These are phyloP conservation scores for Ophiostoma ulmi DNA, from an alignment of 2,329 filamentous ascomycete genomes.

Conservation along the genomic window DNA sequence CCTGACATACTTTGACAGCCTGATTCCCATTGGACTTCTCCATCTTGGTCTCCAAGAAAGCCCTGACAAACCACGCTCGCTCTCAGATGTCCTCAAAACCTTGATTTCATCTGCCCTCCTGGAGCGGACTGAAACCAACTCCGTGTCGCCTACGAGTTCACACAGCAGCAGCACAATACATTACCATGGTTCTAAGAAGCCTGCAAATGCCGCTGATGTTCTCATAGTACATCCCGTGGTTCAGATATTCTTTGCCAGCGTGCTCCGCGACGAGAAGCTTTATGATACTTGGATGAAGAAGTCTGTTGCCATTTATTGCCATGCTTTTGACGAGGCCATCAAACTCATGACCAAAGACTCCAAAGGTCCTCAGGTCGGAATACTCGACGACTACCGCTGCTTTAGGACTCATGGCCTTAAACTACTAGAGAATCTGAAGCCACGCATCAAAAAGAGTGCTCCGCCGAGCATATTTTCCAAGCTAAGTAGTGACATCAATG, in stretches of 20 bases:
- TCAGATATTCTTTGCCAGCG: constrained; percentile 49
- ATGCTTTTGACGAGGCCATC: constrained; percentile 45
- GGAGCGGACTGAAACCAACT: constrained; percentile 45
- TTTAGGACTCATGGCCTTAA: constrained; percentile 49
- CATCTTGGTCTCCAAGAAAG: constrained; percentile 46
- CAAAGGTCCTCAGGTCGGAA: constrained; percentile 35
- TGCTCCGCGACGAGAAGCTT: constrained; percentile 40
- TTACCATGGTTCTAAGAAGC: no score
- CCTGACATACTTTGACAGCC: constrained; percentile 59
- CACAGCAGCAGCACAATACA: constrained; percentile 30
- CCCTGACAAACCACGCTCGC: constrained; percentile 34
- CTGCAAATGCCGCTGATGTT: constrained; percentile 42
- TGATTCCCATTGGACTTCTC: constrained; percentile 62
- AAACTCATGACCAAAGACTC: constrained; percentile 39
- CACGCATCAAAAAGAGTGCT: constrained; percentile 34
- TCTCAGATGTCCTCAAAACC: constrained; percentile 47
- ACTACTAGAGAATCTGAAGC: constrained; percentile 40
- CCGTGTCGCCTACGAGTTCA: constrained; percentile 40
- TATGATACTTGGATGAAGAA: constrained; percentile 47
- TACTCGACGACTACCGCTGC: constrained; percentile 50
- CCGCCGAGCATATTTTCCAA: constrained; percentile 28
- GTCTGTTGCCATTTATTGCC: constrained; percentile 45
- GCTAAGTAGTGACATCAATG: constrained; percentile 36
- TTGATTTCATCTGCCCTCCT: constrained; percentile 50
- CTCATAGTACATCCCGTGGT: constrained; percentile 49